Base-by-base conservation (phyloP, 2,329 filamentous ascomycete species). In the Aureobasidium melanogenum region DNA sequence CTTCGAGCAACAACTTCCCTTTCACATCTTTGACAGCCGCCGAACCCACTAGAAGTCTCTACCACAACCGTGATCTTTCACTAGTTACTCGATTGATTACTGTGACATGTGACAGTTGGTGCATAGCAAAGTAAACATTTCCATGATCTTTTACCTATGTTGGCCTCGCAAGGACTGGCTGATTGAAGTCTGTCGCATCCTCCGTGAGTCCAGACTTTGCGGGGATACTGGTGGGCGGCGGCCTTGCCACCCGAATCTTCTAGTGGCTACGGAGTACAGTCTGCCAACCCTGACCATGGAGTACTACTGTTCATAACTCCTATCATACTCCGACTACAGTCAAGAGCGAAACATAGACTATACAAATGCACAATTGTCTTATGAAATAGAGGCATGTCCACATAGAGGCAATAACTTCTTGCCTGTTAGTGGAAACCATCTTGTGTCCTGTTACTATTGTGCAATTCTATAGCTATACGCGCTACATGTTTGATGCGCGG, bases 181-280 rank as follows among this genome's bases (percentile, higher is more conserved):
- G 15, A 26, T 43, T 22, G 26, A 32, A 43, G 38, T 8, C 24
- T 52, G 22, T 43, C 51, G 38, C 26, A 19, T 28, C 19, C 38
- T 57, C 41, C 54, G 17, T 30, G n/a, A 19, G 19, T 57, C 54
- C 54, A 57, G 54, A 46, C 39, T 57, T 38, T 57, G 54, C n/a
- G 54, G 54, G 54, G 54, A 46, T 36, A 43, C 28, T 19, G 3
- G 39, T 47, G 24, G 26, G 38, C 50, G n/a, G 26, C 28, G 26
- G 28, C 12, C 14, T 57, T 57, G 54, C 54, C 54, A 47, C 54
- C 41, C 39, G 19, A 47, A 57, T 30, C 38, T 57, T 57, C 54
- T 39, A 52, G 22, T 14, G 24, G 22, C 12, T 10, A 12, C n/a
- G n/a, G n/a, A n/a, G n/a, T n/a, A n/a, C n/a, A n/a, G n/a, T n/a